Evolutionary conservation across 2,329 filamentous ascomycete genomes (phyloP).

Genomic region (Epichloe sp.): DNA sequence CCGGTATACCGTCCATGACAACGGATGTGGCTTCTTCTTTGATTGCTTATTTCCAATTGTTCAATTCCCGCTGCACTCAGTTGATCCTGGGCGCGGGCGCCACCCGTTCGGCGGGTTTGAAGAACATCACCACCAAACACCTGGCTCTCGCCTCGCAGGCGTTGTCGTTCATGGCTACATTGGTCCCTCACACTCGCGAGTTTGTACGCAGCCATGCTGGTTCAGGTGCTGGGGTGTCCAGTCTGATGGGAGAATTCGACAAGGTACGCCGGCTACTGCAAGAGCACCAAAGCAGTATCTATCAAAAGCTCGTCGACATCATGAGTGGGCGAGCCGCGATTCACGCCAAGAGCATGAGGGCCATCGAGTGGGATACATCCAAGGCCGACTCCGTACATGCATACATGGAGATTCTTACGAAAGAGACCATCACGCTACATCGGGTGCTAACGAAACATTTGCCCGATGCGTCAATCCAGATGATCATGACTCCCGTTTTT

Average conservation of each 20-base stretch:
- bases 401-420: slow-evolving; percentile 79
- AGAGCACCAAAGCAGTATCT: slow-evolving; percentile 81
- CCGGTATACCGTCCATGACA: slow-evolving; percentile 80
- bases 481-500: slow-evolving; percentile 77
- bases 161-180: slow-evolving; percentile 70
- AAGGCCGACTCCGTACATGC: slow-evolving; percentile 35
- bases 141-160: slow-evolving; percentile 84
- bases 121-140: slow-evolving; percentile 94
- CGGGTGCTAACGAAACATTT: slow-evolving; percentile 74
- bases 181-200: slow-evolving; percentile 84
- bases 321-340: slow-evolving; percentile 66
- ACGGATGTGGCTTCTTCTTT: slow-evolving; percentile 68
- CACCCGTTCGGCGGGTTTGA: slow-evolving; percentile 74
- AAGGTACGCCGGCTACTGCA: slow-evolving; percentile 72
- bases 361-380: slow-evolving; percentile 57
- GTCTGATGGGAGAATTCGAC: slow-evolving; percentile 73
- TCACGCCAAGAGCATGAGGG: slow-evolving; percentile 63
- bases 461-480: slow-evolving; percentile 58
- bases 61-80: slow-evolving; percentile 94
- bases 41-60: slow-evolving; percentile 77
- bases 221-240: slow-evolving; percentile 36
- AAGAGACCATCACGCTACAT: slow-evolving; percentile 75
- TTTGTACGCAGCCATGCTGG: slow-evolving; percentile 68
- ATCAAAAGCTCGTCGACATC: slow-evolving; percentile 86
- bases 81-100: slow-evolving; percentile 91